Conservation (phyloP, 257 asterid species). For the Jasminum sambac region DNA sequence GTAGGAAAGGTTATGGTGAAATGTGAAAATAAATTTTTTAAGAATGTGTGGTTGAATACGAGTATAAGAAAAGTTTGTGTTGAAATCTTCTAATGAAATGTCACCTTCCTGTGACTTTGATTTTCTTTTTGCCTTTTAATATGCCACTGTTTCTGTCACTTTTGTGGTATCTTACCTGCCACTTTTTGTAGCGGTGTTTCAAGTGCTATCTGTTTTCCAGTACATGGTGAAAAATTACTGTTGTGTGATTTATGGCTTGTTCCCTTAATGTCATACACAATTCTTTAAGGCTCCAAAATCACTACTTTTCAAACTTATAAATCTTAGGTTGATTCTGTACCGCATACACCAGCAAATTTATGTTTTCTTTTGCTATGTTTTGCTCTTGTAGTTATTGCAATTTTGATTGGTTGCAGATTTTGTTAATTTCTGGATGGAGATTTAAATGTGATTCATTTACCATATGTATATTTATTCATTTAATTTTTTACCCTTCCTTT, state of each 20-base stretch:
- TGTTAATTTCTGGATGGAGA: not conserved
- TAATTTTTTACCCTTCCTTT: not conserved
- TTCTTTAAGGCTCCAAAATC: not conserved
- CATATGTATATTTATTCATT: not conserved
- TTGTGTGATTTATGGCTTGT: not conserved
- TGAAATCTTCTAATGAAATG: not conserved
- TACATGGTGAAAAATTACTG: not conserved
- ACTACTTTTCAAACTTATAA: not conserved
- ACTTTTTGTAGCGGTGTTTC: not conserved
- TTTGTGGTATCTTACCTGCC: not conserved
- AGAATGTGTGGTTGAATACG: no score
- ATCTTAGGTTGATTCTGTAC: not conserved
- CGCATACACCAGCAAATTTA: not conserved
- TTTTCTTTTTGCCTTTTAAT: not conserved
- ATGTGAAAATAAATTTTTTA: no score
- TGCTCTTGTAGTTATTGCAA: not conserved
- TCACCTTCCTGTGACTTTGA: not conserved
- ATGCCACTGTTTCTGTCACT: not conserved
- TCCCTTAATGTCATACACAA: not conserved
- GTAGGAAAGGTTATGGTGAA: no score
- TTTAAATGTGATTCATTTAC: not conserved
- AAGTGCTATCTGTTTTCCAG: not conserved
- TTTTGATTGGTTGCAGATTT: not conserved
- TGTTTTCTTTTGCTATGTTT: not conserved
- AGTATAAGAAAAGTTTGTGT: not conserved